Base-by-base conservation (phyloP, 2,329 filamentous ascomycete genomes). In the Apiospora sp. region DNA sequence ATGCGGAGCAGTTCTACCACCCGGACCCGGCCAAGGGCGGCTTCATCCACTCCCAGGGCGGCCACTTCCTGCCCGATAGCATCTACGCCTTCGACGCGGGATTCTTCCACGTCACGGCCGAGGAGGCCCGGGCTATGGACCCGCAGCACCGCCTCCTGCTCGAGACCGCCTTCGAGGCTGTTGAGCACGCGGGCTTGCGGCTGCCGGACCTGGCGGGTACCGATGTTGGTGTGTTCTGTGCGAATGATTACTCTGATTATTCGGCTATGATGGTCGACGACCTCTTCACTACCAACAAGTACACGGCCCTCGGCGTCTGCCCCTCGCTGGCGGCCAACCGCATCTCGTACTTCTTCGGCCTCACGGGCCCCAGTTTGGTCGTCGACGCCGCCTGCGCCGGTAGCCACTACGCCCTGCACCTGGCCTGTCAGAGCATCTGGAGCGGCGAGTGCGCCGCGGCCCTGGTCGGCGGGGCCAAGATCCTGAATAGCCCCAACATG, bases 381-480 rank as follows among this genome's bases (percentile, higher is more conserved):
- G 80, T 87, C 22, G 84, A 87, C 54, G 86, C 85, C 0, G 85
- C 85, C 1, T 87, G 85, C 69, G 85, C 84, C 1, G 83, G 83
- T 0, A 82, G 80, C 67, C 73, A 86, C 19, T 74, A 80, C 34
- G 81, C 80, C 10, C 64, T 82, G 2, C 81, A 83, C 58, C 75
- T 77, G n/a, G 81, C 78, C 13, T 76, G 79, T 5, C 75, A 78
- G 22, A 51, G 73, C 19, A 72, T 83, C 0, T 77, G 78, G 1
- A 67, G 69, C 7, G 79, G 79, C 1, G 76, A 81, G 68, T 75
- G 75, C 4, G 69, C 58, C 2, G 46, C 72, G 7, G 77, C 77
- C 0, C 68, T 77, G 16, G 76, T 76, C 10, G 73, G 73, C 7
- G 13, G 72, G 64, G 13, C 71, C 51, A 19, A 72, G 70, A 13